These are phyloP conservation scores for Saccharum hybrid DNA, from an alignment of 202 grass and related monocot species.

Conservation along the genomic window DNA sequence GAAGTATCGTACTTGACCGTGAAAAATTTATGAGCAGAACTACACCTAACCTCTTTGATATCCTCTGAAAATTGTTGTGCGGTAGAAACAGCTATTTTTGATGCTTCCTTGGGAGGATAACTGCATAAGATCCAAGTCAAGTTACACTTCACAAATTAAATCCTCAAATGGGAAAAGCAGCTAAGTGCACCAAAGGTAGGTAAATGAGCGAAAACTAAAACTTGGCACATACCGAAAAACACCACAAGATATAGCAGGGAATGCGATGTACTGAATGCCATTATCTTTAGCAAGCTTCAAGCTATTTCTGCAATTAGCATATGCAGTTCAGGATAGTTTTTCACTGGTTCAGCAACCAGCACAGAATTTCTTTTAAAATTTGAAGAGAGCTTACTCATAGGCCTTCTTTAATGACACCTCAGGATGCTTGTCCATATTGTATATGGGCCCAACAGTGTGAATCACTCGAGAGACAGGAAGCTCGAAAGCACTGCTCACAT, in stretches of 20 bases:
- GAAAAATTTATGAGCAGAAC: not conserved
- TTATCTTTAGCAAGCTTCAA: constrained; percentile 91
- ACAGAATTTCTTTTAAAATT: not conserved
- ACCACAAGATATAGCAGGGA: constrained; percentile 95
- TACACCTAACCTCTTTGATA: constrained; percentile 71
- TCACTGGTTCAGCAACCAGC: constrained; percentile 14
- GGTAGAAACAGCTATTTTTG: constrained; percentile 78
- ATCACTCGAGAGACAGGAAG: constrained; percentile 78
- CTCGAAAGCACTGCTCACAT: constrained; percentile 69
- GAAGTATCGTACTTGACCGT: not conserved
- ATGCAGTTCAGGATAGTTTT: constrained; percentile 33
- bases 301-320: constrained; percentile 78
- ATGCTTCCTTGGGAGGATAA: constrained; percentile 84
- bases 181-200: not conserved
- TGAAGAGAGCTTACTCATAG: constrained; percentile 57
- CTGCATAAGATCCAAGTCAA: constrained; percentile 53
- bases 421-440: constrained; percentile 66
- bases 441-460: constrained; percentile 92
- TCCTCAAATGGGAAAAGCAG: not conserved
- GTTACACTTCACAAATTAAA: constrained; percentile 30
- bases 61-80: constrained; percentile 63
- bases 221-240: constrained; percentile 62
- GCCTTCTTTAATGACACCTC: constrained; percentile 77
- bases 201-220: constrained; percentile 25
- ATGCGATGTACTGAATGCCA: constrained; percentile 88